Base-by-base conservation (phyloP, 2,329 filamentous ascomycete genomes). In the Aspergillus caelatus region DNA sequence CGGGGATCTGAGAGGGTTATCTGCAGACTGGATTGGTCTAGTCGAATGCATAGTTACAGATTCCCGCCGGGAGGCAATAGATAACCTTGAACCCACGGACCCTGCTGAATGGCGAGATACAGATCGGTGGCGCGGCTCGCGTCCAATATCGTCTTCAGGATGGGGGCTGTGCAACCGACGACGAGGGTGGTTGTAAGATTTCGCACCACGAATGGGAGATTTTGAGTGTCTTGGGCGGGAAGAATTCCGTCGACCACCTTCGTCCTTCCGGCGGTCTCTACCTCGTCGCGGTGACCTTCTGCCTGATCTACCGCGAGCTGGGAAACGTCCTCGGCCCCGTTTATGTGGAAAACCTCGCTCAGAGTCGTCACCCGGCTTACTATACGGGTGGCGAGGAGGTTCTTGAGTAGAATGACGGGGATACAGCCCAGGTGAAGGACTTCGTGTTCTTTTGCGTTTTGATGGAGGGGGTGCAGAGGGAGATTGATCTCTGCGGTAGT, bases 371-470 rank as follows among this genome's bases (percentile, higher is more conserved):
- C 74, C 71, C 43, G 72, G 70, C 43, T 74, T 75, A 46, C 71
- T 68, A 57, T 66, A 63, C 61, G 70, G 68, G 62, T 66, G 66
- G 57, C 66, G 72, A 59, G 68, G 66, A 55, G 60, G 57, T 10
- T 63, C 64, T 21, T 68, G 68, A 32, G 66, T 68, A 34, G 71
- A 69, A 39, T 72, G 72, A 55, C 71, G 71, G 28, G 66, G 72
- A 60, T 70, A 71, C 43, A 67, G 69, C 54, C 70, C 71, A 52
- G 76, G 77, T 34, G 80, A 81, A 60, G 77, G 77, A 66, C 78
- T 80, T 61, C 77, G 75, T 61, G 75, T 81, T 65, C 78, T 75
- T 67, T 76, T 77, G 57, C 78, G 74, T 72, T 80, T 79, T 36
- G 69, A 70, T 60, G 74, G 70, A 34, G 70, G 69, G 62, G 71